phyloP scores from a whole-genome alignment of 768 basidiomycete genomes.

The Suillus placidus region DNA sequence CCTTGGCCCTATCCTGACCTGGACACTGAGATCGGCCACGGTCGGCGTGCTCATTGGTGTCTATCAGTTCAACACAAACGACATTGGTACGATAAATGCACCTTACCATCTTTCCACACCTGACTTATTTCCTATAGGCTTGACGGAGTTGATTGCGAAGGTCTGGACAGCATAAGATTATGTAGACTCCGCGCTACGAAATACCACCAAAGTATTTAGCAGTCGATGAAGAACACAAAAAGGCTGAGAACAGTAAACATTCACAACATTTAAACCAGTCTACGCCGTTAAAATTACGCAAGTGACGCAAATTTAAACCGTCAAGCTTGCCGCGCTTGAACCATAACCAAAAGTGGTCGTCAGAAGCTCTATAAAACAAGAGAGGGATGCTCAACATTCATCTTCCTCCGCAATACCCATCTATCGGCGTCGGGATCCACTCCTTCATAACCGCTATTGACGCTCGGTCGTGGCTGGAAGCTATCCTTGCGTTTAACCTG shows the following conservation, averaged over 20 bases:
- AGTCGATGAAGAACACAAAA: background rate
- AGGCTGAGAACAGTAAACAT: background rate
- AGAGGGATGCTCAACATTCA: conserved; percentile 33
- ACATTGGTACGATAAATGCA: conserved; percentile 72
- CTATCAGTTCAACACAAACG: conserved; percentile 98
- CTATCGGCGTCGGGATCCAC: background rate
- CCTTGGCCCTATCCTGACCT: conserved; percentile 67
- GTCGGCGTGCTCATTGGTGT: conserved; percentile 84
- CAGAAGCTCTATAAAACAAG: background rate
- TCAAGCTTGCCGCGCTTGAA: background rate
- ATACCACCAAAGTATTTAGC: background rate
- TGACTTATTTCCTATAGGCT: conserved; percentile 46
- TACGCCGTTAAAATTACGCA: background rate
- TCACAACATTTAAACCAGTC: background rate
- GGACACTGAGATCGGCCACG: conserved; percentile 78
- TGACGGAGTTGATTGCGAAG: conserved; percentile 82
- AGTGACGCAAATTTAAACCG: background rate
- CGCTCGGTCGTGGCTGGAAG: conserved; percentile 78
- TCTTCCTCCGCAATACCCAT: conserved; percentile 50
- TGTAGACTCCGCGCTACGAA: background rate
- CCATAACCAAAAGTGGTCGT: background rate
- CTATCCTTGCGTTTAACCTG: conserved; percentile 67
- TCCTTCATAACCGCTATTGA: conserved; percentile 46
- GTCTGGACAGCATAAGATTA: conserved; percentile 75
- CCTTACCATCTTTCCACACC: conserved; percentile 7